Percentiles rank a stretch among this genome's conserved stretches.
These are phyloP conservation scores for Ophiostoma tasmaniense DNA, from an alignment of 2,329 filamentous ascomycete genomes.

Conservation along the genomic window DNA sequence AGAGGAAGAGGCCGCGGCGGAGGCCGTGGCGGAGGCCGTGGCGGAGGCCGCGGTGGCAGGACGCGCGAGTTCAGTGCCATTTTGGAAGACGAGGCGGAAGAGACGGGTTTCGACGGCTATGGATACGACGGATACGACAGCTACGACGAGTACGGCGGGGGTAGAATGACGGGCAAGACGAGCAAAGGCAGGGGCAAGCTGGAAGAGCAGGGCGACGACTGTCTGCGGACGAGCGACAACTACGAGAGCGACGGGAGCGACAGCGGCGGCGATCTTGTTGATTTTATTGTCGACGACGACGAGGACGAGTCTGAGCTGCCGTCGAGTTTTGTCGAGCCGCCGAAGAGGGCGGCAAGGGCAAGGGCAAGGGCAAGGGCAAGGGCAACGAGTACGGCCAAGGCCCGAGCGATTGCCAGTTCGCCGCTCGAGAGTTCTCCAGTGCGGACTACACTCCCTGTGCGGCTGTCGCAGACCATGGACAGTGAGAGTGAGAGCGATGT, in stretches of 20 bases:
- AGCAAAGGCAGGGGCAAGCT: slow-evolving; percentile 7
- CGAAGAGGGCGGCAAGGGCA: not conserved
- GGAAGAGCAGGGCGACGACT: slow-evolving; percentile 45
- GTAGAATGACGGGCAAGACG: slow-evolving; percentile 25
- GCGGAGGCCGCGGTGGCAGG: not conserved
- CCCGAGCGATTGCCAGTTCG: not conserved
- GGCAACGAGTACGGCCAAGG: not conserved
- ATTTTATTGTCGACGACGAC: slow-evolving; percentile 51
- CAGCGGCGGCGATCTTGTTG: slow-evolving; percentile 40
- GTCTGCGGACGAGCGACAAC: slow-evolving; percentile 40
- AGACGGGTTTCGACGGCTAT: not conserved
- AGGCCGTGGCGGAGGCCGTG: slow-evolving; percentile 17
- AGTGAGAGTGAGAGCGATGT: slow-evolving; percentile 13
- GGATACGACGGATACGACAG: slow-evolving; percentile 1
- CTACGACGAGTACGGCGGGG: not conserved
- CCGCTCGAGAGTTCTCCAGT: not conserved
- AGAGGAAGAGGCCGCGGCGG: slow-evolving; percentile 15
- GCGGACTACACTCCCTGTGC: slow-evolving; percentile 15
- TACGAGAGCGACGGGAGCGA: slow-evolving; percentile 41
- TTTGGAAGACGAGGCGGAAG: slow-evolving; percentile 3
- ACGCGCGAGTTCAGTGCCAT: not conserved
- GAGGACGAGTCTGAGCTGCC: slow-evolving; percentile 14
- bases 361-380: not conserved
- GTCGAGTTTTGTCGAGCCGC: slow-evolving; percentile 3
- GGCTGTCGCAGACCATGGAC: slow-evolving; percentile 17